phyloP scores from a whole-genome alignment of 805 yeast species.

The Tetrapisispora taiwanensis region DNA sequence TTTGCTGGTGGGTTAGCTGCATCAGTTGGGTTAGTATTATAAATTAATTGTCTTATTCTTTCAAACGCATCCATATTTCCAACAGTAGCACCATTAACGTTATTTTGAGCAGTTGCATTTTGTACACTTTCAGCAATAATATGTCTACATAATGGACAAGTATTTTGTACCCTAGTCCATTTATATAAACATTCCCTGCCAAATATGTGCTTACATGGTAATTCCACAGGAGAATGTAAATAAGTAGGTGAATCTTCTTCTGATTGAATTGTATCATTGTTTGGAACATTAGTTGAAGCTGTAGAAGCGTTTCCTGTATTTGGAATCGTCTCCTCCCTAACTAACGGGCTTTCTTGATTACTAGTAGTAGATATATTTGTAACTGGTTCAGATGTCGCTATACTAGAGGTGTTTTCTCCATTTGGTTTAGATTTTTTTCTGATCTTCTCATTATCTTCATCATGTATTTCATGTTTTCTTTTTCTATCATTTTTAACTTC shows the following conservation, averaged over 20 bases:
- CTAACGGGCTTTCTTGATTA: neutral
- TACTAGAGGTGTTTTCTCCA: conserved; percentile 8
- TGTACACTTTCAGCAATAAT: conserved; percentile 31
- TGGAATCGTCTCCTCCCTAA: neutral
- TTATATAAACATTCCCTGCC: conserved; percentile 76
- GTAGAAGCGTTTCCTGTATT: neutral
- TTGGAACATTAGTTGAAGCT: conserved; percentile 1
- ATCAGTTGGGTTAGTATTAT: conserved; percentile 8
- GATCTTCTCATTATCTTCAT: conserved; percentile 13
- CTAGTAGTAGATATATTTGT: neutral
- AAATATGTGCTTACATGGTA: conserved; percentile 84
- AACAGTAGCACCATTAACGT: conserved; percentile 4
- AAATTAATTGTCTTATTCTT: conserved; percentile 21
- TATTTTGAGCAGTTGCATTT: conserved; percentile 4
- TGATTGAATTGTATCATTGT: conserved; percentile 1
- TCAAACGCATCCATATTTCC: conserved; percentile 16
- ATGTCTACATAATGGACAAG: conserved; percentile 82
- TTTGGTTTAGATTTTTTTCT: conserved; percentile 13
- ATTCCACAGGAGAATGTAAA: conserved; percentile 53
- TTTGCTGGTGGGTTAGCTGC: neutral
- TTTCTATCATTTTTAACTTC: conserved; percentile 16
- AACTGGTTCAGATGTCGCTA: conserved; percentile 7
- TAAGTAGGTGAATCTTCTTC: conserved; percentile 21
- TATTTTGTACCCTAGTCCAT: conserved; percentile 66
- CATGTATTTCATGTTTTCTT: conserved; percentile 16